Evolutionary conservation across 1,284 basidiomycete genomes (phyloP), one percentile per base, ranked within the genome.

Genomic region (Waitea zeae): DNA sequence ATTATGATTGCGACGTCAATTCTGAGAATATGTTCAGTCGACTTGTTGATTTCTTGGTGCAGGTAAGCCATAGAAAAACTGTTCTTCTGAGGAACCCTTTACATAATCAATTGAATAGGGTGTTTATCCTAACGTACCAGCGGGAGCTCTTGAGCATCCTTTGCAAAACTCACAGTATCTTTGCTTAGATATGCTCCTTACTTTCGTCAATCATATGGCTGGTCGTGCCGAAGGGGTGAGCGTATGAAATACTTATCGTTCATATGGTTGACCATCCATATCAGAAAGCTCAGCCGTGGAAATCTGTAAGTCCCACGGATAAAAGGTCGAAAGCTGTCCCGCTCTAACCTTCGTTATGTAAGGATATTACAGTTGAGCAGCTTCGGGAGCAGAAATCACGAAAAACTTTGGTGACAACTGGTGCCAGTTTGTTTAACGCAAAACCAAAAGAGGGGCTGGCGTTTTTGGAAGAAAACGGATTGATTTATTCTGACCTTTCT

Each of bases 1-100:
- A 98, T 54, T 98, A 95, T 54, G 95, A 99, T 52, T 97, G 90
- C 51, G 86, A 96, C 47, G 76, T 84, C 42, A 92, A 97, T 49
- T 92, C 86, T 54, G 92, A 97, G 58, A 92, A 98, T 51, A 58
- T 98, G 39, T 96, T 93, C 47, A 90, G 97, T 51, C 65, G 84
- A 5, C 56, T 97, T n/a, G 62, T 95, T 38, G 78, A 79, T 14
- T 97, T 97, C 55, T 59, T 96, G 41, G 87, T 83, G 2, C 78
- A 80, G 66, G 86, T 81, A 44, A 32, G 47, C 33, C 26, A 29
- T 7, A n/a, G n/a, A n/a, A n/a, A n/a, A n/a, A n/a, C n/a, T n/a
- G n/a, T n/a, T n/a, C n/a, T n/a, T n/a, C n/a, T n/a, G n/a, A n/a
- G n/a, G n/a, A 27, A 15, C 18, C 5, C 12, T 17, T n/a, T n/a